These are phyloP conservation scores for Podochytrium sp. DNA, from an alignment of 192 early-diverging fungal genomes.

Conservation along the genomic window DNA sequence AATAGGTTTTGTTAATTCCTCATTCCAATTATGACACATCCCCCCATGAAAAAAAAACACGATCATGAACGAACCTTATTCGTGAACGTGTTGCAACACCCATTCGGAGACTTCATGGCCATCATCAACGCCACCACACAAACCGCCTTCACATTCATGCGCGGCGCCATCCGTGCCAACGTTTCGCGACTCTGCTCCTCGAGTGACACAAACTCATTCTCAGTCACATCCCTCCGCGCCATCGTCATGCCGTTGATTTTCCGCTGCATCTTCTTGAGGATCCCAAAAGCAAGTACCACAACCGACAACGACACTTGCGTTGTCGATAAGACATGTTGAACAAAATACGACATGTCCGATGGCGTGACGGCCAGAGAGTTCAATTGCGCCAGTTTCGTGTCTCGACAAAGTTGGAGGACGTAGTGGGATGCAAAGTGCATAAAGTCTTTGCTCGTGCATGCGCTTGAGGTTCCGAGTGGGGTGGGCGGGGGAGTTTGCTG, in stretches of 20 bases:
- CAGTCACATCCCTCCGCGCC: not conserved
- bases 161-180: not conserved
- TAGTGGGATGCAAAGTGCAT: slow-evolving; percentile 8
- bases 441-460: not conserved
- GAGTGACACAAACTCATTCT: not conserved
- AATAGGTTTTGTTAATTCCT: too few species aligned
- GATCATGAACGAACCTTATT: slow-evolving; percentile 11
- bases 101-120: slow-evolving; percentile 34
- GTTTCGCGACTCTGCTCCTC: not conserved
- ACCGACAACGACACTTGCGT: slow-evolving; percentile 15
- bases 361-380: not conserved
- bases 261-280: slow-evolving; percentile 4
- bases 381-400: not conserved
- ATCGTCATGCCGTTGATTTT: not conserved
- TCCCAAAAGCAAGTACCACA: slow-evolving; percentile 5
- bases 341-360: not conserved
- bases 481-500: not conserved
- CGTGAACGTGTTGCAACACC: slow-evolving; percentile 27
- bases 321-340: not conserved
- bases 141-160: not conserved
- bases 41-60: not conserved
- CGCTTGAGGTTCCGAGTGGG: not conserved
- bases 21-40: not conserved
- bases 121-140: slow-evolving; percentile 25
- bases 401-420: not conserved